Evolutionary conservation across 2,329 filamentous ascomycete genomes (phyloP), one percentile per base, ranked within the genome.

Genomic region (Tolypocladium amazonense): DNA sequence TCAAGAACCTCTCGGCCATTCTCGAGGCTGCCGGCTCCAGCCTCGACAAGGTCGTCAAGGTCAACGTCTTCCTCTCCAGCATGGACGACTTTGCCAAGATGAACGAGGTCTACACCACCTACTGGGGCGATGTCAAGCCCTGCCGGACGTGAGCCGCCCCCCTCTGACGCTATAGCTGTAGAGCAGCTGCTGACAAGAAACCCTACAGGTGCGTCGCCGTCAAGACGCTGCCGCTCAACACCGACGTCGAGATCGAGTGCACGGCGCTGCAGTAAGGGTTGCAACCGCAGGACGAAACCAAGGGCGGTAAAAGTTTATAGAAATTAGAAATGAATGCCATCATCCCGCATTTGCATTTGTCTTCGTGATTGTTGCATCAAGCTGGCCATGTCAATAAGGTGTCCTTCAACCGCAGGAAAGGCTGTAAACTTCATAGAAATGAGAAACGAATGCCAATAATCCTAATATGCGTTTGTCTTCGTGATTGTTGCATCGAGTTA

Each of bases 11-110:
- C 65, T 77, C 80, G 59, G 86, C 86, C 38, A 85, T 92, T 62
- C 79, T 92, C 41, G 81, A 85, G 61, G 88, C 84, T 56, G 87
- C 88, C 5, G 87, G 87, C 23, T 85, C 82, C 43, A 79, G 76
- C 59, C 77, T 92, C 53, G 75, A 79, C 53, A 84, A 84, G 69
- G 84, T 90, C 27, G 85, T 90, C 69, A 89, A 90, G 77, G 85
- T 88, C 62, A 85, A 83, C 66, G 85, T 90, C 66, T 91, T 90
- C 78, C 77, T 91, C 58, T 80, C 85, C 60, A 80, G 86, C 69
- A 90, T 91, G 87, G 83, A 81, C 63, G 80, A 90, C 73, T 91
- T 91, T 69, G 82, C 79, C 41, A 84, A 87, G 71, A 90, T 91
- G 86, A 92, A 91, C 73, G 81, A 81, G 66, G 81, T 87, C 56